A percentile compares a stretch with the other conserved stretches of the same genome.
Conservation (phyloP, 257 asterid genomes). For the Echium plantagineum region DNA sequence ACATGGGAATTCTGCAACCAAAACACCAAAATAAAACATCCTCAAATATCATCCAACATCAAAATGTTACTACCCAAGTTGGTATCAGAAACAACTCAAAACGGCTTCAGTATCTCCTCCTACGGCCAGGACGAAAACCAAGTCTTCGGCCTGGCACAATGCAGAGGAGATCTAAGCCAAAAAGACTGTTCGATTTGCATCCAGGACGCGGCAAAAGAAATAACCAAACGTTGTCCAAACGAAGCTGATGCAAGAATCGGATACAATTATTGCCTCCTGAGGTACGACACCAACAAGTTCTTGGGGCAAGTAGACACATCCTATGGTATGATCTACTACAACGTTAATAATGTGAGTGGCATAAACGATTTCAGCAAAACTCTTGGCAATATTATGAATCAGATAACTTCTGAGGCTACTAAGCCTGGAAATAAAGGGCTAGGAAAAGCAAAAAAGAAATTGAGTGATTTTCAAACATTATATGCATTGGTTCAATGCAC, state of each 20-base stretch:
- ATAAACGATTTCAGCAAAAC: conserved; percentile 31
- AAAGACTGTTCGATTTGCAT: conserved; percentile 1
- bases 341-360: conserved; percentile 43
- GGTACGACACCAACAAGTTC: conserved; percentile 30
- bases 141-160: conserved; percentile 1
- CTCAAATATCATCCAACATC: conserved; percentile 15
- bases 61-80: neutral
- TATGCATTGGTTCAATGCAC: conserved; percentile 78
- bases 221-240: neutral
- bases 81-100: neutral
- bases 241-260: neutral
- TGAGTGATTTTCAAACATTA: conserved; percentile 27
- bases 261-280: conserved; percentile 50
- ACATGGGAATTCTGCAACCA: conserved; percentile 25
- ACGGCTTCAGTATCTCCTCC: neutral
- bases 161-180: neutral
- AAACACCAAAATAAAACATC: conserved; percentile 1
- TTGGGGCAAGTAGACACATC: conserved; percentile 39
- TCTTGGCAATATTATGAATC: conserved; percentile 21
- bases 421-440: conserved; percentile 34
- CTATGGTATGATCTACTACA: conserved; percentile 22
- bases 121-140: neutral
- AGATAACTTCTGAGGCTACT: conserved; percentile 36
- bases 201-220: neutral
- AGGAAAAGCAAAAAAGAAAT: conserved; percentile 37